Percentiles rank a stretch among this genome's conserved stretches.
Conservation (phyloP, 2,329 filamentous ascomycete genomes). For the Rugonectria rugulosa region DNA sequence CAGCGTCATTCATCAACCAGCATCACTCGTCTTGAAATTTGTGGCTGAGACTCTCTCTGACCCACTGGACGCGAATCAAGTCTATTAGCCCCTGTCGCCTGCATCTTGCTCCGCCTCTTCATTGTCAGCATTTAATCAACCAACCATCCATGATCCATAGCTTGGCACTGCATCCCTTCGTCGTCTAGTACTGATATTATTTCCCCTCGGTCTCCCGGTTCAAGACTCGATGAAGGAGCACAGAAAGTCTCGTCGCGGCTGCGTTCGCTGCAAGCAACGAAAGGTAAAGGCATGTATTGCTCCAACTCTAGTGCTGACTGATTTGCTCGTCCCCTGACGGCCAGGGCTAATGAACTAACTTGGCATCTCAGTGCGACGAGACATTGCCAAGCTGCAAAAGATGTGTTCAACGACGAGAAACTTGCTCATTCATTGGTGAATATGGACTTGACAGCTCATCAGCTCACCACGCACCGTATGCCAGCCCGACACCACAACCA, state of each 20-base stretch:
- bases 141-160: background rate
- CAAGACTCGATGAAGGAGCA: conserved; percentile 12
- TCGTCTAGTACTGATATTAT: too few species aligned
- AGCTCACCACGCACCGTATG: background rate
- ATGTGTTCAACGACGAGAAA: conserved; percentile 17
- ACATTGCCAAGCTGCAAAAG: conserved; percentile 22
- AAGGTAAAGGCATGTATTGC: conserved; percentile 23
- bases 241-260: conserved; percentile 26
- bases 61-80: too few species aligned
- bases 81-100: too few species aligned
- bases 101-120: background rate
- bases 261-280: conserved; percentile 23
- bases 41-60: too few species aligned
- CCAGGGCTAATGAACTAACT: background rate
- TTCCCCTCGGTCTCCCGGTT: background rate
- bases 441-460: conserved; percentile 1
- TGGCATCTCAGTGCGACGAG: conserved; percentile 21
- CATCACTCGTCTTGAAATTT: too few species aligned
- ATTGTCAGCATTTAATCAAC: background rate
- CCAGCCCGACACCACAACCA: background rate
- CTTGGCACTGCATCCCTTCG: background rate
- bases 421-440: conserved; percentile 22
- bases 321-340: background rate
- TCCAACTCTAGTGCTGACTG: background rate
- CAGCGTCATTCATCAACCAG: too few species aligned